A percentile compares a stretch with the other conserved stretches of the same genome.
phyloP scores from a whole-genome alignment of 208 protist genomes.

The Leishmania lainsoni region DNA sequence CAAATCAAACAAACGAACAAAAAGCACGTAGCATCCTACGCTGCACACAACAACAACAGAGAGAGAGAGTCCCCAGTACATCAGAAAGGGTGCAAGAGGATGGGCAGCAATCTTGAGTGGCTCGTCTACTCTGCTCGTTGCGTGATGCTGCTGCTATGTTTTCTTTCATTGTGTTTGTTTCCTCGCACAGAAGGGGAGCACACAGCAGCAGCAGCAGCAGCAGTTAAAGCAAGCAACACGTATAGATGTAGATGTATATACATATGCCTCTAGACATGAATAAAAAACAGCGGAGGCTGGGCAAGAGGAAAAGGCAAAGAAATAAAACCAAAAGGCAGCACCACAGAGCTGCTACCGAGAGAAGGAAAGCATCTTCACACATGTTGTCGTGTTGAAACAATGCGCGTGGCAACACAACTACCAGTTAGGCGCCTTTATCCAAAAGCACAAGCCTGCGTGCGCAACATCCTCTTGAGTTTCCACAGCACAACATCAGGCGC shows the following conservation, averaged over 20 bases:
- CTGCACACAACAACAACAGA: background rate
- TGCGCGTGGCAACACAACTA: background rate
- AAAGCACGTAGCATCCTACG: background rate
- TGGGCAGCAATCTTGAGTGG: background rate
- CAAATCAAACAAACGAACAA: background rate
- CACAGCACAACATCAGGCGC: background rate
- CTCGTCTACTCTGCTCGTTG: background rate
- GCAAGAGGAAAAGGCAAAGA: background rate
- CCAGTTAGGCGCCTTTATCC: background rate
- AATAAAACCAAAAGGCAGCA: background rate
- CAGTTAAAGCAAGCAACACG: background rate
- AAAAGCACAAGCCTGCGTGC: background rate
- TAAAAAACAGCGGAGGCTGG: conserved; percentile 1
- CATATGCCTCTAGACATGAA: background rate
- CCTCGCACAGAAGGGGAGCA: background rate
- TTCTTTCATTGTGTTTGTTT: background rate
- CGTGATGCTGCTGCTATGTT: background rate
- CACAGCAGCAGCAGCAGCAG: background rate
- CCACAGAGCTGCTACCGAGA: background rate
- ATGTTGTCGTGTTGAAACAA: background rate
- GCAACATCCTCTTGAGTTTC: background rate
- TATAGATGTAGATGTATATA: background rate
- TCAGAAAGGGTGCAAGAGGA: background rate
- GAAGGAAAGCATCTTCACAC: conserved; percentile 3
- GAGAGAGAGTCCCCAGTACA: background rate